phyloP scores from a whole-genome alignment of 1,139 yeast genomes.

The Nematodospora anomalae region DNA sequence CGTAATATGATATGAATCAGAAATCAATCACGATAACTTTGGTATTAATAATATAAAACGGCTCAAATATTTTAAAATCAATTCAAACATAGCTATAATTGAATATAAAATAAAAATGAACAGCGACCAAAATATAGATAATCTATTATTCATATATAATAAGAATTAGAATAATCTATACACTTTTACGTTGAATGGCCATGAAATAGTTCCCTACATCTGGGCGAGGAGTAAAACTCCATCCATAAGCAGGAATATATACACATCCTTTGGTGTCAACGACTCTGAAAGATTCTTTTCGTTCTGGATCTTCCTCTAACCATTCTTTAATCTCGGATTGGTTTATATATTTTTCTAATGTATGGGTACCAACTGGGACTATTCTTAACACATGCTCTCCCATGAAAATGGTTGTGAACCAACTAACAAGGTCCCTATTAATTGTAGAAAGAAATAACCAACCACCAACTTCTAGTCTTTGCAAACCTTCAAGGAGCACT shows the following conservation, averaged over 20 bases:
- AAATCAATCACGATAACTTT: too few relatives aligned
- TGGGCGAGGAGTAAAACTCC: slow-evolving; percentile 67
- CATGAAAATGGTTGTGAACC: slow-evolving; percentile 90
- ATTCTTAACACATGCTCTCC: slow-evolving; percentile 79
- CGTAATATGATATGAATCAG: too few relatives aligned
- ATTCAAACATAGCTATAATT: too few relatives aligned
- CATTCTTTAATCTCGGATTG: slow-evolving; percentile 70
- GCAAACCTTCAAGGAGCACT: slow-evolving; percentile 66
- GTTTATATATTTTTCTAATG: slow-evolving; percentile 81
- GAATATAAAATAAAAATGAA: too few relatives aligned
- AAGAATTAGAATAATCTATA: slow-evolving; percentile 6
- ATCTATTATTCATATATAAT: too few relatives aligned
- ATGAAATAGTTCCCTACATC: slow-evolving; percentile 82
- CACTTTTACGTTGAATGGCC: slow-evolving; percentile 62
- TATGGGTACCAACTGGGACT: slow-evolving; percentile 93
- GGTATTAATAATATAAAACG: too few relatives aligned
- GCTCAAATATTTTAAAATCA: too few relatives aligned
- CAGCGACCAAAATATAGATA: too few relatives aligned
- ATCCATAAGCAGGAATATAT: slow-evolving; percentile 80
- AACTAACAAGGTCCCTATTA: slow-evolving; percentile 83
- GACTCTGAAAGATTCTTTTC: slow-evolving; percentile 51
- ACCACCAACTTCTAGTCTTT: slow-evolving; percentile 74
- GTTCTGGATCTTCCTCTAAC: slow-evolving; percentile 41
- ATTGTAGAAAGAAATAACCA: slow-evolving; percentile 88
- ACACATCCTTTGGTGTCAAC: slow-evolving; percentile 74